A percentile compares a stretch with the other conserved stretches of the same genome.
Evolutionary conservation across 345 rosid genomes (phyloP).

Genomic region (Garcia nutans): DNA sequence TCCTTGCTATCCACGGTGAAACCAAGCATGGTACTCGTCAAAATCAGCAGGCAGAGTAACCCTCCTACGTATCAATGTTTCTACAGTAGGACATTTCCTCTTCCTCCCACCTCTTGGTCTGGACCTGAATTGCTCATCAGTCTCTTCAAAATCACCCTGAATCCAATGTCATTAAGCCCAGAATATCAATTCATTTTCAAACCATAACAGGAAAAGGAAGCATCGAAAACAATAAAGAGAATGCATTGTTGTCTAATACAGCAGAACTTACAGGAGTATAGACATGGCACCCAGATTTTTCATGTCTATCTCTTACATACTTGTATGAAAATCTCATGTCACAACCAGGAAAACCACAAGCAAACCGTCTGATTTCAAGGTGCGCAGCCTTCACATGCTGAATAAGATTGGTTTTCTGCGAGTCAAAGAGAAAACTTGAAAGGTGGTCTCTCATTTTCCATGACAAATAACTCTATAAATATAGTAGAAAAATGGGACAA

Average conservation of each 20-base stretch:
- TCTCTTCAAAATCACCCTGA: slow-evolving; percentile 76
- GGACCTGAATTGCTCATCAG: slow-evolving; percentile 61
- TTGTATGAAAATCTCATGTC: slow-evolving; percentile 70
- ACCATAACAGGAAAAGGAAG: neutral
- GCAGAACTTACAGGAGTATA: slow-evolving; percentile 55
- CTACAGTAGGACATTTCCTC: slow-evolving; percentile 53
- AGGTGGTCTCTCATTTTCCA: no score
- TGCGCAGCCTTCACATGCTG: slow-evolving; percentile 74
- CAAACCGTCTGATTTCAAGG: slow-evolving; percentile 47
- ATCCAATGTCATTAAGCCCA: neutral
- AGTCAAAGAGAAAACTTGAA: neutral
- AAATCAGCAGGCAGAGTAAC: slow-evolving; percentile 36
- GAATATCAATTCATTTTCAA: neutral
- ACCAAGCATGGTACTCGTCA: slow-evolving; percentile 10
- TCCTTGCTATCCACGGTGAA: neutral
- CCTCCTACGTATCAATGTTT: slow-evolving; percentile 63
- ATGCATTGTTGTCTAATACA: neutral
- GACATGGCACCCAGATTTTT: slow-evolving; percentile 53
- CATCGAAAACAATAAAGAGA: neutral
- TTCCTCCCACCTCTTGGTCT: slow-evolving; percentile 83
- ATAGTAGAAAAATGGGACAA: no score
- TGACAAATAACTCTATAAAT: no score
- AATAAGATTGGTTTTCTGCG: slow-evolving; percentile 67
- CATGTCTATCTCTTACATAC: slow-evolving; percentile 78
- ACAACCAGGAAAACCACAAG: slow-evolving; percentile 59